Percentiles rank a stretch among this genome's conserved stretches.
Conservation (phyloP, 2,329 filamentous ascomycete species). For the Xylariaceae sp. region DNA sequence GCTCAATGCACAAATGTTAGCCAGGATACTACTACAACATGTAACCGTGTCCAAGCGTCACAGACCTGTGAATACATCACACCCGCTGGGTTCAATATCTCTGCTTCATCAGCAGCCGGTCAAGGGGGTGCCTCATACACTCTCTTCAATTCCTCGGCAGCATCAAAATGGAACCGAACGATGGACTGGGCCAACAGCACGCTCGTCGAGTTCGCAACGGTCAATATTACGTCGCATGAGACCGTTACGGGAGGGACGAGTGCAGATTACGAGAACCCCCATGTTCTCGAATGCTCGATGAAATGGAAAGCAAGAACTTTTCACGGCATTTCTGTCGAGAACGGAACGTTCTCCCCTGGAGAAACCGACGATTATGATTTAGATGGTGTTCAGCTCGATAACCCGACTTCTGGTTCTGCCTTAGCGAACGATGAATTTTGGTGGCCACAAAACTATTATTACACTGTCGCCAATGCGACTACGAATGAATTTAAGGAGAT, state of each 20-base stretch:
- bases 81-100: slow-evolving; percentile 1
- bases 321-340: slow-evolving; percentile 1
- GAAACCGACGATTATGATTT: slow-evolving; percentile 1
- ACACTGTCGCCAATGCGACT: not conserved
- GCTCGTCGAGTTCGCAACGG: not conserved
- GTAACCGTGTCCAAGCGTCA: not conserved
- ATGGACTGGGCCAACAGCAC: slow-evolving; percentile 3
- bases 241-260: not conserved
- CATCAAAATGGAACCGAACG: slow-evolving; percentile 1
- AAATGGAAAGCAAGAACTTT: slow-evolving; percentile 2
- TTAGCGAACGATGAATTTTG: not conserved
- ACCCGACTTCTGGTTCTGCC: not conserved
- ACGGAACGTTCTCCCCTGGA: slow-evolving; percentile 1
- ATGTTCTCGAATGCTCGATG: slow-evolving; percentile 3
- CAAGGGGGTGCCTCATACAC: not conserved
- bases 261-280: not conserved
- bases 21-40: not conserved
- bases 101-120: not conserved
- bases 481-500: not conserved
- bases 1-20: not conserved
- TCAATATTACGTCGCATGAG: not conserved
- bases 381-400: not conserved
- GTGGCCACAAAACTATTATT: slow-evolving; percentile 1
- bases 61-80: not conserved
- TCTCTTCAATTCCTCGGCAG: slow-evolving; percentile 2